These are phyloP conservation scores for Teunomyces barrocoloradensis DNA, from an alignment of 805 yeast genomes.

Conservation along the genomic window DNA sequence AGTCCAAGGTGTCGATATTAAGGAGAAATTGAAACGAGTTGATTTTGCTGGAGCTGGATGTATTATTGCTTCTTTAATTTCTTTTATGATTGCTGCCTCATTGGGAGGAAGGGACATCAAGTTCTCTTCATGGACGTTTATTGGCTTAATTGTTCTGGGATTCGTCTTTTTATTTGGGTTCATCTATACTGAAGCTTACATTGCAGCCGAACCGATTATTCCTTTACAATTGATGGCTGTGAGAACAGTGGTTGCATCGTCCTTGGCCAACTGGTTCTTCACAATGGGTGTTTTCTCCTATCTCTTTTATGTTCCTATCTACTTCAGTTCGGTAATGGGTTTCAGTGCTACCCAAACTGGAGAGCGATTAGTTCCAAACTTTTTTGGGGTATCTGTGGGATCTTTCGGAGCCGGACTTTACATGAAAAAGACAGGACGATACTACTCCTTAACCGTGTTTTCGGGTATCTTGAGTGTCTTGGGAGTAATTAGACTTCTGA, in stretches of 20 bases:
- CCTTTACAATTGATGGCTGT: constrained; percentile 59
- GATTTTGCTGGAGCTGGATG: constrained; percentile 66
- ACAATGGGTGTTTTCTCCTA: constrained; percentile 66
- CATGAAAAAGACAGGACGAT: constrained; percentile 67
- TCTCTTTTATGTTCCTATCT: constrained; percentile 71
- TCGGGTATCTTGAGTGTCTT: constrained; percentile 40
- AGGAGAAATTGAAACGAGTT: constrained; percentile 52
- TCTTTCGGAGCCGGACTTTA: constrained; percentile 65
- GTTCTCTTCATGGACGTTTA: constrained; percentile 44
- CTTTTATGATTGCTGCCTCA: constrained; percentile 64
- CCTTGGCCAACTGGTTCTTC: constrained; percentile 66
- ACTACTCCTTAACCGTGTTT: constrained; percentile 54
- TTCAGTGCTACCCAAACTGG: constrained; percentile 58
- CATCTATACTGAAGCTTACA: constrained; percentile 47
- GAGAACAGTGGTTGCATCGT: constrained; percentile 61
- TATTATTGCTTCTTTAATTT: constrained; percentile 55
- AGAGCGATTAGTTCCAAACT: constrained; percentile 59
- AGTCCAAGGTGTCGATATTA: constrained; percentile 42
- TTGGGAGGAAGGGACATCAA: constrained; percentile 58
- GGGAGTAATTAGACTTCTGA: constrained; percentile 44
- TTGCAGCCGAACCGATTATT: constrained; percentile 63
- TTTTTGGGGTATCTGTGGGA: constrained; percentile 65
- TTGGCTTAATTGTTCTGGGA: constrained; percentile 31
- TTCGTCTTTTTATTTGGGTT: constrained; percentile 39
- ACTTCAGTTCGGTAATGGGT: constrained; percentile 52